Percentiles rank a stretch among this genome's conserved stretches.
phyloP scores from a whole-genome alignment of 148 eudicot species.

The Pouteria glomerata region DNA sequence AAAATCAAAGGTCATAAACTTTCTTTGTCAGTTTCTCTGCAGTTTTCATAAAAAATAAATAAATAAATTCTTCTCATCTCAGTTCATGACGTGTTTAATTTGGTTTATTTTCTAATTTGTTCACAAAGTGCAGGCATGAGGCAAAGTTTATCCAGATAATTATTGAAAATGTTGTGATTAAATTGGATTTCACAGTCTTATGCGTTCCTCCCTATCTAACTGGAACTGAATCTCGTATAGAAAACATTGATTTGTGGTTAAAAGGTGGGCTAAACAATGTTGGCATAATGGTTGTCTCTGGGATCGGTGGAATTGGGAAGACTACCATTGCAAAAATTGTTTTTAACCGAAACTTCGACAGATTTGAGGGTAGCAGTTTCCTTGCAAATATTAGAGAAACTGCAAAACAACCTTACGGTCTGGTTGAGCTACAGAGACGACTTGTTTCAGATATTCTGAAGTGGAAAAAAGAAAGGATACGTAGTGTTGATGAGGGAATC shows the following conservation, averaged over 20 bases:
- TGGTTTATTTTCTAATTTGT: not conserved
- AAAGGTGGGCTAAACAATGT: not conserved
- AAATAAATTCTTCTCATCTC: not conserved
- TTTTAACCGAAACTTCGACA: conserved; percentile 5
- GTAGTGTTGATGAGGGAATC: conserved; percentile 7
- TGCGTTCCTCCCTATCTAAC: conserved; percentile 1
- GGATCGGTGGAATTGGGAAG: conserved; percentile 16
- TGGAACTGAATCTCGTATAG: conserved; percentile 1
- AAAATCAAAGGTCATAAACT: not conserved
- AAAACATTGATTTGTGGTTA: conserved; percentile 7
- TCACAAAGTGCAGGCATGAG: conserved; percentile 3
- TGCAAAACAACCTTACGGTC: conserved; percentile 2
- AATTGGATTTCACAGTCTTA: not conserved
- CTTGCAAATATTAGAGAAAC: conserved; percentile 5
- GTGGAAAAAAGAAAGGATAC: not conserved
- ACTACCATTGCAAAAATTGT: conserved; percentile 11
- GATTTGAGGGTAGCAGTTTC: conserved; percentile 13
- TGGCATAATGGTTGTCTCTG: conserved; percentile 8
- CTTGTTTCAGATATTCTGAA: conserved; percentile 6
- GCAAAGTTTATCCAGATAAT: conserved; percentile 4
- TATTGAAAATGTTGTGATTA: not conserved
- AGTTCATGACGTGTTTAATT: not conserved
- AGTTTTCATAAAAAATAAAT: not conserved
- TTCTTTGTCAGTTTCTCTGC: not conserved
- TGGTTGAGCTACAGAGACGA: conserved; percentile 6